A percentile compares a stretch with the other conserved stretches of the same genome.
phyloP scores from a whole-genome alignment of 2,329 filamentous ascomycete species.

The Aspergillus texensis region DNA sequence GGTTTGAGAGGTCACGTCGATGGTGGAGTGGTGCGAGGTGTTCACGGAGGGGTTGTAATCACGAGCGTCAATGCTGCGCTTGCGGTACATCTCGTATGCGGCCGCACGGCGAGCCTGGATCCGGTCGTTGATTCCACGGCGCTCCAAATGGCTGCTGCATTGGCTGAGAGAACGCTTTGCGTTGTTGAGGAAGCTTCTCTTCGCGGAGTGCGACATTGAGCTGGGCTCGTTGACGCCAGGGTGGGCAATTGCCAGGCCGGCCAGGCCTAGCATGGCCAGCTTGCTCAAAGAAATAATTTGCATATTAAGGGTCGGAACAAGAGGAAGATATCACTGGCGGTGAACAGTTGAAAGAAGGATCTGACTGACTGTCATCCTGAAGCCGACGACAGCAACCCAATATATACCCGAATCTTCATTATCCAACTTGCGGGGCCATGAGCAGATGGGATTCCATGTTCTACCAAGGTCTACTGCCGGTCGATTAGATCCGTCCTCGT shows the following conservation, averaged over 20 bases:
- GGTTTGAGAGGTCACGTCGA: slow-evolving; percentile 22
- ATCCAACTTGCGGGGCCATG: background rate
- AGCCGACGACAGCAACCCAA: no score
- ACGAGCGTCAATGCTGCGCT: slow-evolving; percentile 27
- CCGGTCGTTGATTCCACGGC: slow-evolving; percentile 25
- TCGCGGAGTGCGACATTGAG: slow-evolving; percentile 15
- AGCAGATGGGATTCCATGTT: background rate
- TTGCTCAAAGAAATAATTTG: slow-evolving; percentile 10
- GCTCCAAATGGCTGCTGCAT: slow-evolving; percentile 25
- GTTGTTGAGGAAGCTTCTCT: slow-evolving; percentile 18
- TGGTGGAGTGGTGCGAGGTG: slow-evolving; percentile 41
- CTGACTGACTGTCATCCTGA: no score
- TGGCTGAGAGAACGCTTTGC: slow-evolving; percentile 21
- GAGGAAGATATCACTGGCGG: background rate
- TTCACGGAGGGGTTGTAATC: slow-evolving; percentile 39
- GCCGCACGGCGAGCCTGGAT: slow-evolving; percentile 27
- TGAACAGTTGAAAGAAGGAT: background rate
- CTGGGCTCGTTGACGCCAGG: slow-evolving; percentile 23
- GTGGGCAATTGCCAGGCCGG: slow-evolving; percentile 20
- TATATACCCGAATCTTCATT: background rate
- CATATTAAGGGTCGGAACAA: background rate
- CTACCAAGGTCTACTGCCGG: background rate
- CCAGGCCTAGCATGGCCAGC: slow-evolving; percentile 16
- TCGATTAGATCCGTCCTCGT: background rate
- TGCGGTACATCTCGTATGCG: slow-evolving; percentile 20